Evolutionary conservation across 495 filamentous ascomycete species (phyloP).

Genomic region (Elaphomyces granulatus): DNA sequence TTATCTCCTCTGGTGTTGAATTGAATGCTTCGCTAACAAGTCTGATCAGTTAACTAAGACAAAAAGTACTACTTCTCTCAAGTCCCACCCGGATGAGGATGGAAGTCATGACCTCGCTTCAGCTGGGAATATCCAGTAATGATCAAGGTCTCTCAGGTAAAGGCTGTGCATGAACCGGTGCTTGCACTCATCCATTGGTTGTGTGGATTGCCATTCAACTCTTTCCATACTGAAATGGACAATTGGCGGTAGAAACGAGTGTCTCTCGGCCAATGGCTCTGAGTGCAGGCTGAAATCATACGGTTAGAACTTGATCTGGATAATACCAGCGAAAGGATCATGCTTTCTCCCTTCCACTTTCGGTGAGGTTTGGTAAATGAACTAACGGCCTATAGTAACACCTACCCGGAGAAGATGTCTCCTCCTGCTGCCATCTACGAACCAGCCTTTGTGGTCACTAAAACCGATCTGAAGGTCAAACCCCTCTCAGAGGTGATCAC

Average conservation of each 20-base stretch:
- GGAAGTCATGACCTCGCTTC: constrained; percentile 30
- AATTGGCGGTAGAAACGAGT: constrained; percentile 7
- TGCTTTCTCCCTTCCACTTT: constrained; percentile 41
- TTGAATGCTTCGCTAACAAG: constrained; percentile 3
- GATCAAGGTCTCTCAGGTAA: constrained; percentile 54
- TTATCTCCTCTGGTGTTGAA: not conserved
- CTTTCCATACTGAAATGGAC: constrained; percentile 9
- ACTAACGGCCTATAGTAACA: constrained; percentile 25
- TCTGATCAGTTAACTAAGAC: constrained; percentile 2
- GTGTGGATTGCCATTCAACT: constrained; percentile 15
- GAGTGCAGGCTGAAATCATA: constrained; percentile 81
- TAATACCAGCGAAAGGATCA: constrained; percentile 99
- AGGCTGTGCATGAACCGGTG: constrained; percentile 51
- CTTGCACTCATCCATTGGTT: constrained; percentile 33
- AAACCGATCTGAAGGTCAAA: constrained; percentile 33
- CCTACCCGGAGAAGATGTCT: constrained; percentile 46
- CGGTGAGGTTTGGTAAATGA: constrained; percentile 15
- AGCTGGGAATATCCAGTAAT: constrained; percentile 24
- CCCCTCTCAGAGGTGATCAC: constrained; percentile 25
- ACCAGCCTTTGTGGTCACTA: constrained; percentile 18
- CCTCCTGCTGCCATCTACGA: constrained; percentile 49
- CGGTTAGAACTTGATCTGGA: constrained; percentile 97
- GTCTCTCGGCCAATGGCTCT: constrained; percentile 11
- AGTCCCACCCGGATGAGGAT: constrained; percentile 7
- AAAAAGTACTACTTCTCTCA: constrained; percentile 3